Evolutionary conservation across 2,329 filamentous ascomycete genomes (phyloP), one percentile per base, ranked within the genome.

Genomic region (Clonostachys rosea): DNA sequence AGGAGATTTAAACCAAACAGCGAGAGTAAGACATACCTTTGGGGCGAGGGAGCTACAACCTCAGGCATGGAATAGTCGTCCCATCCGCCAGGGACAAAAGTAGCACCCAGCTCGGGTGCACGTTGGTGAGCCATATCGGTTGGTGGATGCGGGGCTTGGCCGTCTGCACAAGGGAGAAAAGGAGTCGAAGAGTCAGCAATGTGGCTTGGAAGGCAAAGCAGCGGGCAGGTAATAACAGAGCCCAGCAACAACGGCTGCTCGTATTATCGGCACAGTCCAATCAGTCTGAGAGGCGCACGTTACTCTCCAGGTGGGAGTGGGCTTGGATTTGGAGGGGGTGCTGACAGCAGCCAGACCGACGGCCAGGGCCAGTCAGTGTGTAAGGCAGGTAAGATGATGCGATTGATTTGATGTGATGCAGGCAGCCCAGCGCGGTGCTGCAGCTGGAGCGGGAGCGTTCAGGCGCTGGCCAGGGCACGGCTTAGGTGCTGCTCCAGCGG

Each of bases 1-100:
- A 39, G 12, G 36, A 30, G 24, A 30, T 30, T 30, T 30, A 30
- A 51, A 52, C 45, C 51, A 57, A 52, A 51, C 51, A 52, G 16
- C 33, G 35, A 49, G 35, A 48, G 20, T 47, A 48, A 52, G 43
- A 66, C 75, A 58, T 60, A 81, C 78, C 78, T 73, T 65, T 81
- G 78, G 54, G 78, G 78, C 43, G 74, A 64, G 49, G 78, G 78
- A 49, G 78, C 77, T 52, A 79, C 63, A 52, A 82, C 78, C 59
- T 81, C 76, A 50, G 78, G 78, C 75, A 81, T 77, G 59, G 76
- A 80, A 58, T 78, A 82, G 61, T 82, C 78, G 61, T 82, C 78
- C 48, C 71, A 69, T 47, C 76, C 78, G 50, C 78, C 75, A 34
- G 78, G 78, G 48, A 79, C 75, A 60, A 81, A 82, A 42, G 78